Conservation (phyloP, 2,329 filamentous ascomycete genomes). For the Seiridium unicorne region DNA sequence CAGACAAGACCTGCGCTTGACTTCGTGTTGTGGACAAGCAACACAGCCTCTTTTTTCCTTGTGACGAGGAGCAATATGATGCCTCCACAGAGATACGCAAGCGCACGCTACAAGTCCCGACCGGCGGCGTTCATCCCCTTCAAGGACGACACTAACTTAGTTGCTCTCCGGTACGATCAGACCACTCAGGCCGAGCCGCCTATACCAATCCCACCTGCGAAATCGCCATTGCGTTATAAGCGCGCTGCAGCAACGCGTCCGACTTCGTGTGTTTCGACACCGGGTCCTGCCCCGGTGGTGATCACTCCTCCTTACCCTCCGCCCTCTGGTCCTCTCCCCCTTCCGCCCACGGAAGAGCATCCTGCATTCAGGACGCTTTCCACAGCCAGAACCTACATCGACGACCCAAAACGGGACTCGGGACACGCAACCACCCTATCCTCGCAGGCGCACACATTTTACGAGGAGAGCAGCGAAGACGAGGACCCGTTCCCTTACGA, state of each 20-base stretch:
- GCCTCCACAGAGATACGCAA: conserved; percentile 40
- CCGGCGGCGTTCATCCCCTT: conserved; percentile 36
- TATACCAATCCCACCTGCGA: conserved; percentile 47
- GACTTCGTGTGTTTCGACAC: conserved; percentile 11
- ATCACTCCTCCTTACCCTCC: conserved; percentile 33
- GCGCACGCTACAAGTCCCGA: conserved; percentile 40
- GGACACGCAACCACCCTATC: conserved; percentile 45
- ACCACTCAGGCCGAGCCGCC: conserved; percentile 57
- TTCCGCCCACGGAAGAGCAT: conserved; percentile 50
- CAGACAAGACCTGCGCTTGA: background rate
- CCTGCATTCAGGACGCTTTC: conserved; percentile 45
- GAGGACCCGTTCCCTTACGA: conserved; percentile 33
- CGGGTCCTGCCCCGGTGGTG: conserved; percentile 21
- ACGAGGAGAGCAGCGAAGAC: conserved; percentile 32
- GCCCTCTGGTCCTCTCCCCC: conserved; percentile 31
- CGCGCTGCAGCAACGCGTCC: conserved; percentile 12
- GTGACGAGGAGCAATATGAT: conserved; percentile 10
- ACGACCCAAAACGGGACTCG: conserved; percentile 55
- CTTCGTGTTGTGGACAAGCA: background rate
- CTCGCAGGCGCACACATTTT: conserved; percentile 30
- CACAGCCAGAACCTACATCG: conserved; percentile 25
- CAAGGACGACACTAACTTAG: conserved; percentile 48
- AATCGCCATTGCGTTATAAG: conserved; percentile 32
- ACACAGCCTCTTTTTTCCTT: background rate
- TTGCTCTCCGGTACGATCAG: conserved; percentile 61